Conservation (phyloP, 352 stramenopile genomes). For the Phytophthora podocarpi region DNA sequence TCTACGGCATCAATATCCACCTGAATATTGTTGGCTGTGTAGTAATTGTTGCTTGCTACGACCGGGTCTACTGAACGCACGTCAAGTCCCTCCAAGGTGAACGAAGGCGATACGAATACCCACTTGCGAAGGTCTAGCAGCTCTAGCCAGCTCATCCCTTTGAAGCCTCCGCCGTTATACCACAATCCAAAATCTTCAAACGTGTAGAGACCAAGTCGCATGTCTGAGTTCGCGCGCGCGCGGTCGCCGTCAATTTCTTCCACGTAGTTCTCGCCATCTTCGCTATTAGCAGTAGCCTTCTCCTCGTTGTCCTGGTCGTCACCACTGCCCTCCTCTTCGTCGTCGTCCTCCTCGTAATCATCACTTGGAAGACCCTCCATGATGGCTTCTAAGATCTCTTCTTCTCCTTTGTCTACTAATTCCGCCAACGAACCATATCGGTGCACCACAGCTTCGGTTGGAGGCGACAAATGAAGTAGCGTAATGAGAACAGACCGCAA, state of each 20-base stretch:
- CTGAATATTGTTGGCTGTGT: slow-evolving; percentile 85
- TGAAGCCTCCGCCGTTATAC: slow-evolving; percentile 85
- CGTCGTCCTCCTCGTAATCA: slow-evolving; percentile 32
- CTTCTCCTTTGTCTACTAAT: slow-evolving; percentile 75
- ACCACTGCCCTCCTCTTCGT: slow-evolving; percentile 26
- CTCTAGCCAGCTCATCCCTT: slow-evolving; percentile 85
- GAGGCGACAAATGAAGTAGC: slow-evolving; percentile 75
- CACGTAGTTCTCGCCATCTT: slow-evolving; percentile 30
- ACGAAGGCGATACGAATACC: slow-evolving; percentile 75
- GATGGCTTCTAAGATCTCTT: slow-evolving; percentile 81
- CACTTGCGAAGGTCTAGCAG: slow-evolving; percentile 87
- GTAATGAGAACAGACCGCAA: slow-evolving; percentile 81
- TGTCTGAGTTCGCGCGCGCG: slow-evolving; percentile 52
- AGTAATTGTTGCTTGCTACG: slow-evolving; percentile 83
- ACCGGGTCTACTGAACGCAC: slow-evolving; percentile 71
- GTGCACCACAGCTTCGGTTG: slow-evolving; percentile 54
- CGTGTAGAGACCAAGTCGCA: slow-evolving; percentile 61
- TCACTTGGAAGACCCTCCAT: slow-evolving; percentile 53
- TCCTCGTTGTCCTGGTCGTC: slow-evolving; percentile 25
- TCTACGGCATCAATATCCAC: slow-evolving; percentile 71
- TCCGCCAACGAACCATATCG: slow-evolving; percentile 71
- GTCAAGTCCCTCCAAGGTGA: slow-evolving; percentile 71
- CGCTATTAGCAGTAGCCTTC: slow-evolving; percentile 27
- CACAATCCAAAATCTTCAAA: slow-evolving; percentile 88
- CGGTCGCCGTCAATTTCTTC: slow-evolving; percentile 48